phyloP scores from a whole-genome alignment of 2,329 filamentous ascomycete species.

The Ilyonectria mors-panacis region DNA sequence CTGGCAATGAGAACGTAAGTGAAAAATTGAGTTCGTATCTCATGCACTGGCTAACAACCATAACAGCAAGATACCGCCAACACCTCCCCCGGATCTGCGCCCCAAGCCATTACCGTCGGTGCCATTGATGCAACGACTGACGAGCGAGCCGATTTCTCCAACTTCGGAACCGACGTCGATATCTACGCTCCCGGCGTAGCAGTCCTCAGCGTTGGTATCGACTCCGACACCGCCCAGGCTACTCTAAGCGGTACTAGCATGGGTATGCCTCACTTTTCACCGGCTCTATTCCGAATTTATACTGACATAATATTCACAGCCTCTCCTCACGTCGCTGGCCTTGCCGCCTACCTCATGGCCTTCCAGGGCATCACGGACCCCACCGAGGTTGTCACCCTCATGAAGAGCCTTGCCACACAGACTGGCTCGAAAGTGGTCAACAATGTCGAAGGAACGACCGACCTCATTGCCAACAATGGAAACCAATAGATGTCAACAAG shows the following conservation, averaged over 20 bases:
- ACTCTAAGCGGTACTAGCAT: conserved; percentile 71
- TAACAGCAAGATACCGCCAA: conserved; percentile 62
- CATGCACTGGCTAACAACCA: conserved; percentile 26
- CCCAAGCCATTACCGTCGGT: conserved; percentile 72
- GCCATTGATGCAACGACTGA: conserved; percentile 69
- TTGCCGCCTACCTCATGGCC: conserved; percentile 77
- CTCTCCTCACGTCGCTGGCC: conserved; percentile 76
- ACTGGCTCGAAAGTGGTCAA: conserved; percentile 61
- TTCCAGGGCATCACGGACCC: conserved; percentile 64
- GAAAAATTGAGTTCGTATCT: neutral
- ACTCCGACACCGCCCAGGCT: conserved; percentile 60
- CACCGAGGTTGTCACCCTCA: conserved; percentile 59
- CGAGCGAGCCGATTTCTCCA: conserved; percentile 68
- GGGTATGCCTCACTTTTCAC: conserved; percentile 54
- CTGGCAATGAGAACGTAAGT: conserved; percentile 69
- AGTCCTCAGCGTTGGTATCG: conserved; percentile 68
- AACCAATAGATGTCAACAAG: conserved; percentile 46
- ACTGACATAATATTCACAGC: conserved; percentile 55
- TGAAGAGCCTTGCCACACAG: conserved; percentile 67
- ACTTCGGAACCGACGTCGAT: conserved; percentile 69
- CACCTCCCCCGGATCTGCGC: conserved; percentile 69
- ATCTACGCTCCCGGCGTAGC: conserved; percentile 71
- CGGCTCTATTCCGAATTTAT: conserved; percentile 1
- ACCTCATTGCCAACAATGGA: conserved; percentile 72
- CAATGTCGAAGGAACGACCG: conserved; percentile 63